These are phyloP conservation scores for Zalerion maritima DNA, from an alignment of 495 filamentous ascomycete genomes.

Conservation along the genomic window DNA sequence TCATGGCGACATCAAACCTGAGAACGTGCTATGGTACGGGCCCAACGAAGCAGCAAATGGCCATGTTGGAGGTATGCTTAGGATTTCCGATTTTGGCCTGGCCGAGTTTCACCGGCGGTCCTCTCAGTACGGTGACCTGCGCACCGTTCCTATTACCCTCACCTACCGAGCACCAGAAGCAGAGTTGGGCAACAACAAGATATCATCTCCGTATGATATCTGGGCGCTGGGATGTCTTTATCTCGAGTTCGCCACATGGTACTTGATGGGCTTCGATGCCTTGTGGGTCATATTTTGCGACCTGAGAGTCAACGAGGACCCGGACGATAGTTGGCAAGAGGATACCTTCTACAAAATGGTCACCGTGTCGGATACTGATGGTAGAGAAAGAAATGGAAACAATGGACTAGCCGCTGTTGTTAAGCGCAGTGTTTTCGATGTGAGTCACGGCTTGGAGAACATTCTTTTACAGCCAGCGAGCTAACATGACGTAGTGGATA, in stretches of 20 bases:
- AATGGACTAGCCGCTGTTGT: too few species aligned
- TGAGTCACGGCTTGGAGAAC: too few species aligned
- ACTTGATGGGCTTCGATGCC: slow-evolving; percentile 3
- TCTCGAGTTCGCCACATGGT: slow-evolving; percentile 18
- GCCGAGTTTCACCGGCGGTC: slow-evolving; percentile 3
- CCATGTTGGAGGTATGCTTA: slow-evolving; percentile 1
- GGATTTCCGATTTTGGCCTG: slow-evolving; percentile 7
- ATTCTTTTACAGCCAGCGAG: too few species aligned
- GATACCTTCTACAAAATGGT: too few species aligned
- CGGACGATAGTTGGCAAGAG: too few species aligned
- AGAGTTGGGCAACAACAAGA: slow-evolving; percentile 6
- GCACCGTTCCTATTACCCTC: slow-evolving; percentile 1
- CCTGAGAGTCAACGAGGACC: too few species aligned
- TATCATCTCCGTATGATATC: slow-evolving; percentile 13
- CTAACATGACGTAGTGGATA: too few species aligned
- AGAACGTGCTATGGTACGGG: slow-evolving; percentile 7
- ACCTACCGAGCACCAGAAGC: slow-evolving; percentile 13
- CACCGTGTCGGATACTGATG: too few species aligned
- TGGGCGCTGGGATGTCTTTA: slow-evolving; percentile 19
- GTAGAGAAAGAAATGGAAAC: too few species aligned
- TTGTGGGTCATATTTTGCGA: too few species aligned
- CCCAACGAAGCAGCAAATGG: neutral
- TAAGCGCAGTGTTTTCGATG: too few species aligned
- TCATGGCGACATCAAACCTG: slow-evolving; percentile 6
- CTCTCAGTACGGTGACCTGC: slow-evolving; percentile 2